phyloP scores from a whole-genome alignment of 768 basidiomycete genomes.

The Scleroderma citrinum region DNA sequence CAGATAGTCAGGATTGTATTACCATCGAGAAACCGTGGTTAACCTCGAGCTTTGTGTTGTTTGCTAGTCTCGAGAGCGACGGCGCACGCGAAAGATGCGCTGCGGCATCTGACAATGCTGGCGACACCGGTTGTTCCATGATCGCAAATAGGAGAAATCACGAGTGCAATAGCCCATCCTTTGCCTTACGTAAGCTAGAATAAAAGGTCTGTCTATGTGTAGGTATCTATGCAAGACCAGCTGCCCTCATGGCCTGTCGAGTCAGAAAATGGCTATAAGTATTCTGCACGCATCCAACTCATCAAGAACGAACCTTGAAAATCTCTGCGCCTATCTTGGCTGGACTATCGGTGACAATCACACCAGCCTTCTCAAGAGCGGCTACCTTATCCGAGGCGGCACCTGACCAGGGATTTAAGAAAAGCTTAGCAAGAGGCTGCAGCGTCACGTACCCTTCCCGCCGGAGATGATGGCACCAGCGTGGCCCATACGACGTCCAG shows the following conservation, averaged over 20 bases:
- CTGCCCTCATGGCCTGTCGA: constrained; percentile 69
- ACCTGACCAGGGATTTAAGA: constrained; percentile 36
- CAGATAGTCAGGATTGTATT: constrained; percentile 16
- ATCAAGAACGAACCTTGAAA: constrained; percentile 58
- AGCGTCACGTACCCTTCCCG: constrained; percentile 68
- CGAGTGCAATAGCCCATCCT: no score
- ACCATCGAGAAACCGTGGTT: constrained; percentile 14
- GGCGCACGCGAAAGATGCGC: constrained; percentile 54
- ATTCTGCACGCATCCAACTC: background rate
- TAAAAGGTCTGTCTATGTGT: constrained; percentile 8
- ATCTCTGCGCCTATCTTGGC: constrained; percentile 90
- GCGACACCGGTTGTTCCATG: constrained; percentile 31
- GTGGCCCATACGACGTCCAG: constrained; percentile 97
- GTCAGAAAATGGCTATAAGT: constrained; percentile 6
- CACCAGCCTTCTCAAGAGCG: constrained; percentile 88
- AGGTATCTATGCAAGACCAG: constrained; percentile 53
- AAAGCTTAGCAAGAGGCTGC: background rate
- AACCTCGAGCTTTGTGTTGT: constrained; percentile 73
- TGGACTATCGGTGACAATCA: constrained; percentile 89
- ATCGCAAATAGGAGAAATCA: background rate
- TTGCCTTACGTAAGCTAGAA: constrained; percentile 33
- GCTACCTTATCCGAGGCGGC: constrained; percentile 92
- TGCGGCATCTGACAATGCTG: constrained; percentile 54
- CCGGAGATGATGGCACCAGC: constrained; percentile 98
- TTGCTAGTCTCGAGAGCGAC: constrained; percentile 50